Percentiles rank a stretch among this genome's conserved stretches.
Conservation (phyloP, 192 early-diverging fungal genomes). For the Coemansia sp. region DNA sequence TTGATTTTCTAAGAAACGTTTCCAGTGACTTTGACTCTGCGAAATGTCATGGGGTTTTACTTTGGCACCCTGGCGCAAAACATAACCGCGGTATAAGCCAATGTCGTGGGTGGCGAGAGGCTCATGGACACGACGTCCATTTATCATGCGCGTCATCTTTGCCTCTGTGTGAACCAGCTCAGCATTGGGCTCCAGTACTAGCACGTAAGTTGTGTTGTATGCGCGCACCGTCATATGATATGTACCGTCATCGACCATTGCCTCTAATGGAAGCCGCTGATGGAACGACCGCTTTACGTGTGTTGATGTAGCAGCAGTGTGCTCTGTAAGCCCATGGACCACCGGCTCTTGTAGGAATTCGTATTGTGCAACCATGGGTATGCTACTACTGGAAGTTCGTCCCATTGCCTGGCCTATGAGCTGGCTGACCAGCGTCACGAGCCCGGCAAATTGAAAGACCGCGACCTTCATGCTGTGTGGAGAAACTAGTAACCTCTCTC, state of each 20-base stretch:
- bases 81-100: slow-evolving; percentile 60
- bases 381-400: slow-evolving; percentile 26
- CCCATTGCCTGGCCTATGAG: slow-evolving; percentile 2
- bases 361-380: slow-evolving; percentile 38
- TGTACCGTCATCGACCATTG: slow-evolving; percentile 55
- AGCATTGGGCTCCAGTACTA: slow-evolving; percentile 67
- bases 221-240: slow-evolving; percentile 60
- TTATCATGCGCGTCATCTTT: slow-evolving; percentile 22
- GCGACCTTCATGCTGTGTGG: slow-evolving; percentile 11
- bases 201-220: slow-evolving; percentile 64
- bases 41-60: slow-evolving; percentile 25
- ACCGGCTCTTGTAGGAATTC: slow-evolving; percentile 48
- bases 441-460: slow-evolving; percentile 7
- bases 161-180: slow-evolving; percentile 70
- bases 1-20: slow-evolving; percentile 16
- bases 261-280: slow-evolving; percentile 15
- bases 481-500: not conserved
- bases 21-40: slow-evolving; percentile 36
- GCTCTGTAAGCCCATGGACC: slow-evolving; percentile 29
- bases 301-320: slow-evolving; percentile 1
- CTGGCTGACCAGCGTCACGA: not conserved
- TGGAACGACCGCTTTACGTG: slow-evolving; percentile 33
- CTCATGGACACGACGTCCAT: slow-evolving; percentile 12
- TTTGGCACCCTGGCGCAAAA: slow-evolving; percentile 25
- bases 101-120: slow-evolving; percentile 38